phyloP scores from a whole-genome alignment of 345 rosid genomes.

The Mangifera indica region DNA sequence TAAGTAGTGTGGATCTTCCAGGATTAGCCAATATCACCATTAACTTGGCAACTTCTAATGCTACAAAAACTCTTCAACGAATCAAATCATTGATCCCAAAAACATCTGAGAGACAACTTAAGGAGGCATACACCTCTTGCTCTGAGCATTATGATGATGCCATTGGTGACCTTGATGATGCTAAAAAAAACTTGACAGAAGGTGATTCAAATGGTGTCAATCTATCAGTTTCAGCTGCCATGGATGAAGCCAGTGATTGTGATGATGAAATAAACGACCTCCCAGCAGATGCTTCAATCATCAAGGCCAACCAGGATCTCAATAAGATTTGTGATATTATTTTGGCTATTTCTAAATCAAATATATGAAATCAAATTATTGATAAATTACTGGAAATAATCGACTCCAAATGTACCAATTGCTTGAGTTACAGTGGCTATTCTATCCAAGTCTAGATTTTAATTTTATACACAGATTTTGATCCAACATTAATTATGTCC shows the following conservation, averaged over 20 bases:
- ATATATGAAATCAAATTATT: no score
- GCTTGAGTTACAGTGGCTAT: no score
- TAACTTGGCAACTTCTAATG: neutral
- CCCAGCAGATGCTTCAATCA: conserved; percentile 4
- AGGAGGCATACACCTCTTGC: conserved; percentile 13
- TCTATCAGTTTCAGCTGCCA: neutral
- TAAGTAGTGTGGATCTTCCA: neutral
- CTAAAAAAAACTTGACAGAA: no score
- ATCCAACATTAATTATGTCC: no score
- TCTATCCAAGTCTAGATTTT: no score
- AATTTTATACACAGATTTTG: no score
- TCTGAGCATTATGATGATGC: conserved; percentile 8
- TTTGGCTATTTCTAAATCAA: conserved; percentile 35
- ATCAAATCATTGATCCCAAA: neutral
- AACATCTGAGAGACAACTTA: conserved; percentile 3
- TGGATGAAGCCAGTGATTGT: conserved; percentile 10
- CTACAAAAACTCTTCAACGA: neutral
- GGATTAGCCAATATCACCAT: conserved; percentile 10
- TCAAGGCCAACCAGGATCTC: conserved; percentile 25
- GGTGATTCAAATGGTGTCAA: conserved; percentile 1
- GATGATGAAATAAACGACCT: neutral
- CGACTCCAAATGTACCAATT: no score
- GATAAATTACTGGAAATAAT: no score
- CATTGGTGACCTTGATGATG: conserved; percentile 1
- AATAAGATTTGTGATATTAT: conserved; percentile 26